Conservation (phyloP, 495 filamentous ascomycete genomes). For the Penicillium ochrochloron region DNA sequence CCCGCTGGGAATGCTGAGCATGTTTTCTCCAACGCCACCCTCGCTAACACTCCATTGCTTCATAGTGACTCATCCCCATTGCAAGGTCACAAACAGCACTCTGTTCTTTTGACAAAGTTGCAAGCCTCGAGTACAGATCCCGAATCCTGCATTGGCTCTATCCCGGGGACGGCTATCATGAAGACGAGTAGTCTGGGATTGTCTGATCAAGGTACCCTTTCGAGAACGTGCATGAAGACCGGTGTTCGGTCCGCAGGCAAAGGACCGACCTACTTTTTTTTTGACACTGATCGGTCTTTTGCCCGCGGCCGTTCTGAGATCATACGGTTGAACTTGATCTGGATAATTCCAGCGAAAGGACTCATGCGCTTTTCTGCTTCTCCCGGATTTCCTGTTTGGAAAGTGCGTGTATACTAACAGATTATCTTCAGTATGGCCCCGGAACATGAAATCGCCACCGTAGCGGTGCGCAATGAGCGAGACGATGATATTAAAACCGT, state of each 20-base stretch:
- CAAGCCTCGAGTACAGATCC: constrained; percentile 38
- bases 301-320: constrained; percentile 55
- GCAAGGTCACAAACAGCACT: constrained; percentile 9
- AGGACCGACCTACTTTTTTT: not conserved
- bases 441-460: constrained; percentile 36
- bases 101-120: not conserved
- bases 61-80: constrained; percentile 27
- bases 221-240: constrained; percentile 51
- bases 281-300: not conserved
- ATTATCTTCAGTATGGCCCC: constrained; percentile 39
- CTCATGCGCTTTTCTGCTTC: constrained; percentile 51
- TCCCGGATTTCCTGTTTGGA: not conserved
- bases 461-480: constrained; percentile 37
- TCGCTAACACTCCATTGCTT: constrained; percentile 24
- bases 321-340: constrained; percentile 68
- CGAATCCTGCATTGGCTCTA: constrained; percentile 20
- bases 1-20: not conserved
- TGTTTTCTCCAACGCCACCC: constrained; percentile 8
- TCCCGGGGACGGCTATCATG: constrained; percentile 42
- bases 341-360: constrained; percentile 66
- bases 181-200: constrained; percentile 51
- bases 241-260: constrained; percentile 47
- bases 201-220: constrained; percentile 56
- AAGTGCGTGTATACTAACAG: constrained; percentile 29
- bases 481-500: constrained; percentile 17